These are phyloP conservation scores for Metschnikowia kunwiensis DNA, from an alignment of 805 yeast genomes.

Conservation along the genomic window DNA sequence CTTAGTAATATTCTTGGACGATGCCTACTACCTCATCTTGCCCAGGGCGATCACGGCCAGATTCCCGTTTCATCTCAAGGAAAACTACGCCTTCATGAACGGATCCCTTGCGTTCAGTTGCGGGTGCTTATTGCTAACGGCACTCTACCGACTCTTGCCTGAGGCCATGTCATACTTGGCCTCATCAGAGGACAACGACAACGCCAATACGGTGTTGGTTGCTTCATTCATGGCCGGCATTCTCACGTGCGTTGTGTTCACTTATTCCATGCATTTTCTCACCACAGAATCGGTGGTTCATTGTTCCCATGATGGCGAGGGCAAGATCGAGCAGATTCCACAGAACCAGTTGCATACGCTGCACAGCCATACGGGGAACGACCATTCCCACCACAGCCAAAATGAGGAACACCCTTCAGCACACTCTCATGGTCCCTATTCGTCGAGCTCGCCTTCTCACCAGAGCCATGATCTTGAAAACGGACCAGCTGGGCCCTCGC, in stretches of 20 bases:
- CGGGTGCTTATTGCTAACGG: conserved; percentile 79
- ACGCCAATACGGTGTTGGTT: conserved; percentile 38
- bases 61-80: conserved; percentile 51
- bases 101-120: conserved; percentile 73
- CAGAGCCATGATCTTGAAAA: not conserved
- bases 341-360: conserved; percentile 9
- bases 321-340: conserved; percentile 20
- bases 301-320: conserved; percentile 62
- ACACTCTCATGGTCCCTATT: conserved; percentile 17
- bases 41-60: conserved; percentile 40
- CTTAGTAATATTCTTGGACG: conserved; percentile 58
- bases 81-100: conserved; percentile 63
- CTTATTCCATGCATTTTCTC: conserved; percentile 62
- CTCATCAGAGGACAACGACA: conserved; percentile 19
- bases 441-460: not conserved
- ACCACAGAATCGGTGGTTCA: conserved; percentile 85
- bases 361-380: conserved; percentile 2
- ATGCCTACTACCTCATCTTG: conserved; percentile 41
- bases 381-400: conserved; percentile 16
- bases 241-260: conserved; percentile 54
- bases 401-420: conserved; percentile 13
- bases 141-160: conserved; percentile 76
- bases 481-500: not conserved
- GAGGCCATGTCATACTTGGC: conserved; percentile 50
- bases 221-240: conserved; percentile 59